Evolutionary conservation across 1,284 basidiomycete genomes (phyloP).

Genomic region (Calocybe gambosa): DNA sequence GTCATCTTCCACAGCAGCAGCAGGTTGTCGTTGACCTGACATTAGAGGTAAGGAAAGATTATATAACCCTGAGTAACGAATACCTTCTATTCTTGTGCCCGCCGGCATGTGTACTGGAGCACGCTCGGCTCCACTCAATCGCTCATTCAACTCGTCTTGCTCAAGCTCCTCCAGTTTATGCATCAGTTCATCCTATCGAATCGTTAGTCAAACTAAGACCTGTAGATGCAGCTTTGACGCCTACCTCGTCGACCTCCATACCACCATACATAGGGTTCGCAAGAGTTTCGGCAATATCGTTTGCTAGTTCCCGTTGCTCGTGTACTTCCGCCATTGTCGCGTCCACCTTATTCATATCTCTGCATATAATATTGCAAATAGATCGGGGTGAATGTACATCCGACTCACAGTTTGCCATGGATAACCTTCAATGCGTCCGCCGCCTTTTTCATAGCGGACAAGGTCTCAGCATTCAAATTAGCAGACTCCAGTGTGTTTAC

Average conservation of each 20-base stretch:
- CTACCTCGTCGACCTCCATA: conserved; percentile 69
- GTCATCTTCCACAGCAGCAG: conserved; percentile 73
- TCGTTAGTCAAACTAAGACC: conserved; percentile 8
- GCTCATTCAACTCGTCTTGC: conserved; percentile 86
- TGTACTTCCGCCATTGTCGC: conserved; percentile 85
- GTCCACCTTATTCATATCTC: conserved; percentile 91
- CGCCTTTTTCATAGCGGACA: conserved; percentile 97
- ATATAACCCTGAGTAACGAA: conserved; percentile 10
- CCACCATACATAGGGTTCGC: conserved; percentile 72
- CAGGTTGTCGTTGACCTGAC: conserved; percentile 17
- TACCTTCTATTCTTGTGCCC: conserved; percentile 50
- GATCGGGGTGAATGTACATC: background rate
- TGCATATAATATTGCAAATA: conserved; percentile 25
- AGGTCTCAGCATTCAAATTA: conserved; percentile 97
- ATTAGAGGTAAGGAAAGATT: conserved; percentile 8
- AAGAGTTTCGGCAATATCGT: conserved; percentile 95
- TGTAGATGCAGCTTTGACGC: conserved; percentile 17
- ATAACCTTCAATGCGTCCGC: conserved; percentile 89
- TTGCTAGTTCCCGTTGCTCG: conserved; percentile 91
- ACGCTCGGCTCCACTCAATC: conserved; percentile 84
- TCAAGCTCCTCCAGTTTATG: conserved; percentile 87
- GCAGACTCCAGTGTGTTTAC: conserved; percentile 97
- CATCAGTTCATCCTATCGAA: conserved; percentile 71
- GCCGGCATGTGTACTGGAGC: conserved; percentile 85
- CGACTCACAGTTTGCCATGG: conserved; percentile 83